A percentile compares a stretch with the other conserved stretches of the same genome.
Conservation (phyloP, 192 early-diverging fungal genomes). For the Funneliformis geosporum region DNA sequence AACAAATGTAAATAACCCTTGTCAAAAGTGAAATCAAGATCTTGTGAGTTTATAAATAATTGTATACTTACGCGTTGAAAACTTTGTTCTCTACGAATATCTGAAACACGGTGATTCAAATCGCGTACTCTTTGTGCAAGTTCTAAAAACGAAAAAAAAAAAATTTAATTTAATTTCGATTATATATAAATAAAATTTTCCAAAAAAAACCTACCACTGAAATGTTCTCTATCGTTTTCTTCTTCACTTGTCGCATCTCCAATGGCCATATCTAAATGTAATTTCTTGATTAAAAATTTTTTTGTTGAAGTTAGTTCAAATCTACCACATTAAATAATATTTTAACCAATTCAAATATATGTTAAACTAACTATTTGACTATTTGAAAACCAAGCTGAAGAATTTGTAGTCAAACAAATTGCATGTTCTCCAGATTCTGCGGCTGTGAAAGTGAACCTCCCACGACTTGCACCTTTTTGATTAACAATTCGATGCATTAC, state of each 20-base stretch:
- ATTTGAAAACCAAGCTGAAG: slow-evolving; percentile 72
- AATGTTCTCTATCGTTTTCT: slow-evolving; percentile 37
- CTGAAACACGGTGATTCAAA: slow-evolving; percentile 78
- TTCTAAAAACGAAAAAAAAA: slow-evolving; percentile 45
- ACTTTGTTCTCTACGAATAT: slow-evolving; percentile 85
- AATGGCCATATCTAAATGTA: slow-evolving; percentile 66
- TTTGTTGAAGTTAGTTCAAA: neutral
- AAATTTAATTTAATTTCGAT: neutral
- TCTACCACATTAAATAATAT: neutral
- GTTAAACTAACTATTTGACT: slow-evolving; percentile 59
- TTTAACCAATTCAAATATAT: neutral
- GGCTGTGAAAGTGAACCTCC: slow-evolving; percentile 91
- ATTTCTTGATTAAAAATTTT: slow-evolving; percentile 34
- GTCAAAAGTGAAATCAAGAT: neutral
- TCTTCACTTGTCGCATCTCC: slow-evolving; percentile 64
- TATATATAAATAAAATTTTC: neutral
- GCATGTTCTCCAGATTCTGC: slow-evolving; percentile 86
- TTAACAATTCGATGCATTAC: slow-evolving; percentile 63
- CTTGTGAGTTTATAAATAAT: neutral
- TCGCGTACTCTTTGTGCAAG: slow-evolving; percentile 73
- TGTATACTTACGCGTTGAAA: slow-evolving; percentile 82
- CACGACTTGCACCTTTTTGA: slow-evolving; percentile 69
- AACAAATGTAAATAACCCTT: too few species aligned
- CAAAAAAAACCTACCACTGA: slow-evolving; percentile 26
- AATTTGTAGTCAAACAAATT: slow-evolving; percentile 79